Evolutionary conservation across 768 basidiomycete genomes (phyloP), one percentile per base, ranked within the genome.

Genomic region (Epithele typhae): DNA sequence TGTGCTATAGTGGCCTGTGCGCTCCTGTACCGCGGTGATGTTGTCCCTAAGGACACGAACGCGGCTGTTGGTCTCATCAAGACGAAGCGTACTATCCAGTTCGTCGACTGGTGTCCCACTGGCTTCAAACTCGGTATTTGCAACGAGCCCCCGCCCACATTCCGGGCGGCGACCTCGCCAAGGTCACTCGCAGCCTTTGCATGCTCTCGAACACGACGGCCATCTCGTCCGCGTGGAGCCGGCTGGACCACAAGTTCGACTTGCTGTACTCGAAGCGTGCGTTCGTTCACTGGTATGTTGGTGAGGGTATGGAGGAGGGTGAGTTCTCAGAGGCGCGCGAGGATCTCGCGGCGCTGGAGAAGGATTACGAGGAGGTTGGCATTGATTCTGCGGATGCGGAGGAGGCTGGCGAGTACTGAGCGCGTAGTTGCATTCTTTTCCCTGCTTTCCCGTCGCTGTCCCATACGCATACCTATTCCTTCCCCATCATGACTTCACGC

Each of bases 331-430:
- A 97, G 74, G 95, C 95, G 17, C 87, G 95, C 50, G 96, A 99
- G 72, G 95, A 99, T 66, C 84, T 99, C 48, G 96, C 95, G n/a
- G 95, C 95, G n/a, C 82, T 99, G 45, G 95, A 97, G 77, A 96
- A 92, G 68, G 92, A 92, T 56, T 93, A 92, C 59, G 90, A 92
- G 65, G 91, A 96, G 65, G 92, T 84, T 55, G 79, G 82, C 43
- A 72, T 67, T 41, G 68, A 69, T 54, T 75, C 75, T 34, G 76
- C 73, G 4, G 74, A 76, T 33, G 70, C 52, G 15, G 74, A 79
- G 62, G 79, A 78, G 49, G 69, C 56, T 38, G 73, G 69, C 50
- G 74, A 76, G 59, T 76, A 76, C 60, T 76, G 66, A 56, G 49
- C 35, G 46, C 14, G 43, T 59, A 52, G 45, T 51, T 43, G 37